Conservation (phyloP, 2,329 filamentous ascomycete species). For the Diaporthe eres region DNA sequence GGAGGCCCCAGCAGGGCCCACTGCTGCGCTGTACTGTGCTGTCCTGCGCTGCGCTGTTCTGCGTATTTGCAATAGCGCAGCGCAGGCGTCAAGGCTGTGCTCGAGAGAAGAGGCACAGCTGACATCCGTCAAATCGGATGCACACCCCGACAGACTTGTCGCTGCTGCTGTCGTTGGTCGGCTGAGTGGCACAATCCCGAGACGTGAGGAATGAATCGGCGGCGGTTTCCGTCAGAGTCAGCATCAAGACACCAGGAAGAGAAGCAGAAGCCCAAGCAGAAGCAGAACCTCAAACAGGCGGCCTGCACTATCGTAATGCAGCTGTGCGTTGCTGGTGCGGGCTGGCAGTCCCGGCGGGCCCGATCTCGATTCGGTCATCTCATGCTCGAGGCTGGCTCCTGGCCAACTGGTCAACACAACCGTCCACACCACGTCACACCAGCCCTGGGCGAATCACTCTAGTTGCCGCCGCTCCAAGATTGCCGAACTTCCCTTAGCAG, state of each 20-base stretch:
- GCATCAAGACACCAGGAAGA: neutral
- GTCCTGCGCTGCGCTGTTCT: constrained; percentile 4
- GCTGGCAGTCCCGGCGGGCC: neutral
- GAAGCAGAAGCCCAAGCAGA: neutral
- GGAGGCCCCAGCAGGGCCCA: constrained; percentile 10
- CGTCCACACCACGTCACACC: constrained; percentile 10
- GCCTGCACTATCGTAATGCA: constrained; percentile 1
- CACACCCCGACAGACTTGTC: neutral
- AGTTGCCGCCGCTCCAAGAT: constrained; percentile 19
- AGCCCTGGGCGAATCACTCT: neutral
- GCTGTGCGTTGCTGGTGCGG: neutral
- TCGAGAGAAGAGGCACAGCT: neutral
- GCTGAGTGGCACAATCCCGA: neutral
- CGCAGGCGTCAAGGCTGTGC: constrained; percentile 13
- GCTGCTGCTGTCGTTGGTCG: neutral
- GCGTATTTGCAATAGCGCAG: neutral
- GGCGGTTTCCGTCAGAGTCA: constrained; percentile 6
- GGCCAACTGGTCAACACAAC: neutral
- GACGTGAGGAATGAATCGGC: neutral
- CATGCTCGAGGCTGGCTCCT: neutral
- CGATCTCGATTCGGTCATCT: constrained; percentile 21
- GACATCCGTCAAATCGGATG: neutral
- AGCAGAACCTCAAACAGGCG: constrained; percentile 12
- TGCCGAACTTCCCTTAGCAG: neutral
- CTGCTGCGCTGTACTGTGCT: constrained; percentile 6